Conservation (phyloP, 164 flowering plant species). For the Liquidambar formosana region DNA sequence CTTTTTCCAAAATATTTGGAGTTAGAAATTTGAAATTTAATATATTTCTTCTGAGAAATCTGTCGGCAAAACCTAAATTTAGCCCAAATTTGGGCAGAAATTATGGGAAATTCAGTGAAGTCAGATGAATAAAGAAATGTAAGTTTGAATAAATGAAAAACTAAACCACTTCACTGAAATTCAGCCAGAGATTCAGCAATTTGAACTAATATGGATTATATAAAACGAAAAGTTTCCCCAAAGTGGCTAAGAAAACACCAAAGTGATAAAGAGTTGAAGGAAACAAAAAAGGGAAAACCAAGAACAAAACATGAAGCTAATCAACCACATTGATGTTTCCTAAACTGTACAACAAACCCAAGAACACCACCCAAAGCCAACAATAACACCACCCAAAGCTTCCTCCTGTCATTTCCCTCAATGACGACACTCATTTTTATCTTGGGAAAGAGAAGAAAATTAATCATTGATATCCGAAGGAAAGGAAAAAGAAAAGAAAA, state of each 20-base stretch:
- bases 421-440: constrained; percentile 7
- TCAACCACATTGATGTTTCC: constrained; percentile 24
- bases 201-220: not conserved
- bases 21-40: no score
- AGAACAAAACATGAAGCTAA: constrained; percentile 9
- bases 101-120: no score
- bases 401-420: constrained; percentile 10
- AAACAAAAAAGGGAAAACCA: not conserved
- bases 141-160: no score
- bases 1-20: no score
- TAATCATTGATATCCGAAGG: constrained; percentile 21
- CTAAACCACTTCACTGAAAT: no score
- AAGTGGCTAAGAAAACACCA: not conserved
- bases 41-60: no score
- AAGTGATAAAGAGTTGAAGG: not conserved
- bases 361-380: constrained; percentile 13
- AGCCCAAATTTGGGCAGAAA: no score
- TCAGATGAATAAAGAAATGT: no score
- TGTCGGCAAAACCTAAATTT: no score
- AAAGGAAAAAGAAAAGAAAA: constrained; percentile 9
- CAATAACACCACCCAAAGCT: constrained; percentile 10
- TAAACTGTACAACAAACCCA: constrained; percentile 45
- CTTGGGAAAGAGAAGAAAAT: constrained; percentile 15
- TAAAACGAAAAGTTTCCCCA: not conserved
- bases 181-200: not conserved